A percentile compares a stretch with the other conserved stretches of the same genome.
Evolutionary conservation across 768 basidiomycete species (phyloP).

Genomic region (Xerocomellus dryophilus): DNA sequence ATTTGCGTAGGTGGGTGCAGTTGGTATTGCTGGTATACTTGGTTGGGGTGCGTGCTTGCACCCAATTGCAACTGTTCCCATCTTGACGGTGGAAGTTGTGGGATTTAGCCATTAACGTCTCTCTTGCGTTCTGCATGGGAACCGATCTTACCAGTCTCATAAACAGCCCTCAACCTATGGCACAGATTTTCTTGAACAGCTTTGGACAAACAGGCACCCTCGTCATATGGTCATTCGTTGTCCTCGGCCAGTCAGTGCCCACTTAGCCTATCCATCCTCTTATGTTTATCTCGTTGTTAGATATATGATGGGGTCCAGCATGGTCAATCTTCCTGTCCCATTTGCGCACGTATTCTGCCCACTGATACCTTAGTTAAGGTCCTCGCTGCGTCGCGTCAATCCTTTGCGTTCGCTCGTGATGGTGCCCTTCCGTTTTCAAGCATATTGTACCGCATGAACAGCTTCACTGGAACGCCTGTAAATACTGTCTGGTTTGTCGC

Average conservation of each 20-base stretch:
- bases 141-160: conserved; percentile 42
- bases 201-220: conserved; percentile 45
- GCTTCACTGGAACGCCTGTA: conserved; percentile 50
- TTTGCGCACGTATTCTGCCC: neutral
- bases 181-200: conserved; percentile 41
- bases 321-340: conserved; percentile 26
- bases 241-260: conserved; percentile 43
- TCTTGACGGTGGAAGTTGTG: neutral
- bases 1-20: conserved; percentile 30
- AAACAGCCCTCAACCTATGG: conserved; percentile 44
- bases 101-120: conserved; percentile 44
- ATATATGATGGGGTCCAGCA: conserved; percentile 50
- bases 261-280: neutral
- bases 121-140: conserved; percentile 59
- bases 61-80: neutral
- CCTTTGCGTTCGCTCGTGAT: conserved; percentile 57
- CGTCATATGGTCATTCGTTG: conserved; percentile 52
- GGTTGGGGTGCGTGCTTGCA: conserved; percentile 39
- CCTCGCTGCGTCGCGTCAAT: conserved; percentile 50
- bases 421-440: conserved; percentile 59
- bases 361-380: conserved; percentile 29
- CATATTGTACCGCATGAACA: conserved; percentile 55
- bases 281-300: conserved; percentile 15
- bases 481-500: conserved; percentile 57
- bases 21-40: conserved; percentile 44